phyloP scores from a whole-genome alignment of 208 protist species.

The Wallacemonas sp. region DNA sequence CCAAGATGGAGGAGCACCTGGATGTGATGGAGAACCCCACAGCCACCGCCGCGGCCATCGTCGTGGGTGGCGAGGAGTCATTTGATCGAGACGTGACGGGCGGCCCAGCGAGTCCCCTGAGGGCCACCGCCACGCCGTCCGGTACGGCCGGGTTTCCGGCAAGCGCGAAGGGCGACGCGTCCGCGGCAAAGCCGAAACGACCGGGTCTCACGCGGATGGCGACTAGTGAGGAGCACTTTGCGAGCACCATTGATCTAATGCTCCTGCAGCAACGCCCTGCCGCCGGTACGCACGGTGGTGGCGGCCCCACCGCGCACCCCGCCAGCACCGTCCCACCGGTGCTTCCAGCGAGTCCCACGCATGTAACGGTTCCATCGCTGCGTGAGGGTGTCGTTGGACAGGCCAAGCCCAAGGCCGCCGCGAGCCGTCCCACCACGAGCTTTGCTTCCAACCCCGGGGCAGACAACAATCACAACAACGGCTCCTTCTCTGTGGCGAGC shows the following conservation, averaged over 20 bases:
- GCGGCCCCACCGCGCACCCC: neutral
- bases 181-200: neutral
- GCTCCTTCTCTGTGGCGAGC: neutral
- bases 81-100: neutral
- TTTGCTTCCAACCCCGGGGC: neutral
- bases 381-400: too few species aligned
- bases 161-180: neutral
- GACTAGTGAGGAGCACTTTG: neutral
- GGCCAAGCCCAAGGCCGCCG: too few species aligned
- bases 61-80: neutral
- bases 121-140: neutral
- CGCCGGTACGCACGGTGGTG: neutral
- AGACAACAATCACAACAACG: neutral
- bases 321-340: too few species aligned
- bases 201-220: neutral
- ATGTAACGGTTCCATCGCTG: too few species aligned
- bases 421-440: too few species aligned
- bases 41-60: neutral
- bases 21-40: slow-evolving; percentile 3
- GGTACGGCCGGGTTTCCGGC: neutral
- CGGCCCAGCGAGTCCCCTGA: neutral
- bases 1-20: neutral
- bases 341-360: too few species aligned
- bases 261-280: neutral
- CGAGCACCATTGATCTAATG: slow-evolving; percentile 7